Percentiles rank a stretch among this genome's conserved stretches.
Evolutionary conservation across 176 grass and related monocot genomes (phyloP).

Genomic region (Rhynchospora tenuis): DNA sequence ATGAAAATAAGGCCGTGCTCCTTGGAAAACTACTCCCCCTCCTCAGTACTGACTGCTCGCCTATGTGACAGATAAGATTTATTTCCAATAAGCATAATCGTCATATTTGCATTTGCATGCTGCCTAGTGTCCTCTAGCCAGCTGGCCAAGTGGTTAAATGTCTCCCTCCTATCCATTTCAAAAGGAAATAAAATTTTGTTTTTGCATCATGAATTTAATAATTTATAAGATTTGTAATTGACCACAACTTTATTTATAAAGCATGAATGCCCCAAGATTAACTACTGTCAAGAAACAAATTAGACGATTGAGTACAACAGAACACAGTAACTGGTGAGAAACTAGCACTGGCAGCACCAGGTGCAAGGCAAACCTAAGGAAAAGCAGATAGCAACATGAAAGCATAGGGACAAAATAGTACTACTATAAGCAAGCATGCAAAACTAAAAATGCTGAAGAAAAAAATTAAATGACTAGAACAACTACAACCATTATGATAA

Average conservation of each 20-base stretch:
- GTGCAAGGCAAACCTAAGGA: too few relatives aligned
- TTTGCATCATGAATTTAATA: background rate
- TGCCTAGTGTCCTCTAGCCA: slow-evolving; percentile 53
- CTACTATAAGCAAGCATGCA: too few relatives aligned
- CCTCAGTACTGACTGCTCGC: slow-evolving; percentile 46
- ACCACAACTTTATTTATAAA: background rate
- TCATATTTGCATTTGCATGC: slow-evolving; percentile 50
- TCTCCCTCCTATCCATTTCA: slow-evolving; percentile 43
- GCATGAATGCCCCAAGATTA: background rate
- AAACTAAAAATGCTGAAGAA: too few relatives aligned
- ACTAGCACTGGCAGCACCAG: too few relatives aligned
- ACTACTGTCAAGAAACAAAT: too few relatives aligned
- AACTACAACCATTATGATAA: too few relatives aligned
- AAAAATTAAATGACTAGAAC: too few relatives aligned
- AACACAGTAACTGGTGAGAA: too few relatives aligned
- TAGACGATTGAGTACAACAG: too few relatives aligned
- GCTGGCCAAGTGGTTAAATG: slow-evolving; percentile 48
- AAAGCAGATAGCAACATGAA: too few relatives aligned
- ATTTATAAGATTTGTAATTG: background rate
- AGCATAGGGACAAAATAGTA: too few relatives aligned
- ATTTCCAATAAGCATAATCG: slow-evolving; percentile 60
- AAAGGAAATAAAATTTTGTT: background rate
- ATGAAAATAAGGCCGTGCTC: slow-evolving; percentile 51
- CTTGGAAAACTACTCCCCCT: slow-evolving; percentile 58
- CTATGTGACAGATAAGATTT: slow-evolving; percentile 44